Evolutionary conservation across 768 basidiomycete species (phyloP).

Genomic region (Kwoniella shandongensis): DNA sequence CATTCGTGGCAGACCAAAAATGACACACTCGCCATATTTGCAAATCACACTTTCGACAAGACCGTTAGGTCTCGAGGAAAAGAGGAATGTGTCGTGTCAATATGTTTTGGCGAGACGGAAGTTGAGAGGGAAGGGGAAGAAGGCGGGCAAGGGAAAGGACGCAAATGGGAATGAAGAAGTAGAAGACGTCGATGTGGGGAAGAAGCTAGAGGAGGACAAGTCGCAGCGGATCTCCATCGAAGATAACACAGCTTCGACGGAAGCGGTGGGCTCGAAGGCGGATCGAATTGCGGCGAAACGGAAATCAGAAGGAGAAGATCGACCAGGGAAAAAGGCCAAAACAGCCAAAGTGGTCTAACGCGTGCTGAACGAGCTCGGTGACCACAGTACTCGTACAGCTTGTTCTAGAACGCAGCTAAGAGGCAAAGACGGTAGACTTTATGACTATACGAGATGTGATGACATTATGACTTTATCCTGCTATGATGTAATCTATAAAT

Average conservation of each 20-base stretch:
- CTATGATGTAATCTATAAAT: too few relatives aligned
- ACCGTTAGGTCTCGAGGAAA: constrained; percentile 36
- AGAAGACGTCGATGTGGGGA: neutral
- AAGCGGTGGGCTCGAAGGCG: neutral
- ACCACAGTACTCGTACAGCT: too few relatives aligned
- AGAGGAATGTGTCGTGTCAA: constrained; percentile 31
- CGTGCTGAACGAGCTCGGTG: too few relatives aligned
- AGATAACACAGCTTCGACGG: neutral
- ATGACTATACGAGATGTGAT: too few relatives aligned
- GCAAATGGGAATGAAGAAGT: constrained; percentile 1
- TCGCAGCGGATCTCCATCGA: neutral
- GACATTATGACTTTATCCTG: too few relatives aligned
- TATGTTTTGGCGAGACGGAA: constrained; percentile 23
- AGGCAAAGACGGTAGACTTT: too few relatives aligned
- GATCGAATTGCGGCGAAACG: constrained; percentile 2
- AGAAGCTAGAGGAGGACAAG: neutral
- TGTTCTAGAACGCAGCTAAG: too few relatives aligned
- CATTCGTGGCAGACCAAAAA: constrained; percentile 35
- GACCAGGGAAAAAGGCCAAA: constrained; percentile 2
- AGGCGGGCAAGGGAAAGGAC: constrained; percentile 56
- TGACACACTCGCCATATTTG: constrained; percentile 47
- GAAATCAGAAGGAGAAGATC: constrained; percentile 5
- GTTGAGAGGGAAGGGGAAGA: constrained; percentile 31
- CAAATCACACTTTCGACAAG: constrained; percentile 37
- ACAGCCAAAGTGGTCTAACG: constrained; percentile 7